A percentile compares a stretch with the other conserved stretches of the same genome.
These are phyloP conservation scores for Leccinum insigne DNA, from an alignment of 1,284 basidiomycete genomes.

Conservation along the genomic window DNA sequence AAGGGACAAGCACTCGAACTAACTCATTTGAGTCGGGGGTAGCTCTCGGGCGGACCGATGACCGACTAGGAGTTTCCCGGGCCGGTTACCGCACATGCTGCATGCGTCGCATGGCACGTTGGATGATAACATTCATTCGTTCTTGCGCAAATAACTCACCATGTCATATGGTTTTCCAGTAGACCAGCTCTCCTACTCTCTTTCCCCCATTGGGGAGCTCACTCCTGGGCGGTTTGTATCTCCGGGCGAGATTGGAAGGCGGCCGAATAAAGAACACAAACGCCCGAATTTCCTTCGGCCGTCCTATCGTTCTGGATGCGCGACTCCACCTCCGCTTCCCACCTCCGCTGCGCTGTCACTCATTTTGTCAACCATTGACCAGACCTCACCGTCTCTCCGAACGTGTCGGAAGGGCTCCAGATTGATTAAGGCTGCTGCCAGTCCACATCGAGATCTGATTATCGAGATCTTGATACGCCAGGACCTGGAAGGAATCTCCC, in stretches of 20 bases:
- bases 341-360: background rate
- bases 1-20: background rate
- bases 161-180: background rate
- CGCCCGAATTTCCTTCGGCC: background rate
- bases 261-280: background rate
- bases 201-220: background rate
- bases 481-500: background rate
- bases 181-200: background rate
- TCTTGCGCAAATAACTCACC: background rate
- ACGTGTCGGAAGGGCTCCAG: background rate
- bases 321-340: background rate
- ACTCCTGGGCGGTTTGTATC: background rate
- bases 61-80: slow-evolving; percentile 3
- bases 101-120: background rate
- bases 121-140: background rate
- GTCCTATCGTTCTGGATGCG: background rate
- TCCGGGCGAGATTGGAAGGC: background rate
- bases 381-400: background rate
- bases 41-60: background rate
- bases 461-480: background rate
- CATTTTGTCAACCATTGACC: background rate
- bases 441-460: background rate
- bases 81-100: slow-evolving; percentile 1
- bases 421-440: background rate
- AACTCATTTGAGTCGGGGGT: background rate